Conservation (phyloP, 768 basidiomycete genomes). For the Trametes punicea region DNA sequence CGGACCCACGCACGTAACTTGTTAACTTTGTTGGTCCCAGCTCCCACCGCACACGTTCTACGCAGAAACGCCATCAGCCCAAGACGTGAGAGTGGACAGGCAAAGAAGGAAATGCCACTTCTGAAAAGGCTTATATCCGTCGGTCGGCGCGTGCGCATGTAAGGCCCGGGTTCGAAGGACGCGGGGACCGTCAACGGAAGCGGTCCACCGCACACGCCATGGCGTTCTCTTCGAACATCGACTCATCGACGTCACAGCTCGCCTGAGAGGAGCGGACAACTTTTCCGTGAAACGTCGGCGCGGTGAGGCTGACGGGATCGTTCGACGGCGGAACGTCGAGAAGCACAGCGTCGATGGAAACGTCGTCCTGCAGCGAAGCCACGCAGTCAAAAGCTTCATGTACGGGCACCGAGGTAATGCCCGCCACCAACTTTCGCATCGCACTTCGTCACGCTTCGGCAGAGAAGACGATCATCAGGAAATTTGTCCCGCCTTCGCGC, state of each 20-base stretch:
- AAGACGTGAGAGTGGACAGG: background rate
- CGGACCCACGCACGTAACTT: conserved; percentile 7
- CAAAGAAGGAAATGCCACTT: background rate
- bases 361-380: conserved; percentile 1
- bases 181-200: background rate
- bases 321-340: conserved; percentile 6
- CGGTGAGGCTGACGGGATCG: conserved; percentile 5
- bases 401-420: background rate
- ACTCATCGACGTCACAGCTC: background rate
- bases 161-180: background rate
- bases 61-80: background rate
- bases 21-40: conserved; percentile 9
- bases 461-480: too few species aligned
- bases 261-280: background rate
- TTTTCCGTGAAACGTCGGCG: background rate
- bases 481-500: too few species aligned
- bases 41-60: background rate
- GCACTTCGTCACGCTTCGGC: too few species aligned
- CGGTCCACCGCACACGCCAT: background rate
- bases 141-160: background rate
- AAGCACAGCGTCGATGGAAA: background rate
- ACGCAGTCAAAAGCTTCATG: background rate
- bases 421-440: too few species aligned
- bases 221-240: background rate
- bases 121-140: background rate